Conservation (phyloP, 1,284 basidiomycete species). For the Thecaphora thlaspeos region DNA sequence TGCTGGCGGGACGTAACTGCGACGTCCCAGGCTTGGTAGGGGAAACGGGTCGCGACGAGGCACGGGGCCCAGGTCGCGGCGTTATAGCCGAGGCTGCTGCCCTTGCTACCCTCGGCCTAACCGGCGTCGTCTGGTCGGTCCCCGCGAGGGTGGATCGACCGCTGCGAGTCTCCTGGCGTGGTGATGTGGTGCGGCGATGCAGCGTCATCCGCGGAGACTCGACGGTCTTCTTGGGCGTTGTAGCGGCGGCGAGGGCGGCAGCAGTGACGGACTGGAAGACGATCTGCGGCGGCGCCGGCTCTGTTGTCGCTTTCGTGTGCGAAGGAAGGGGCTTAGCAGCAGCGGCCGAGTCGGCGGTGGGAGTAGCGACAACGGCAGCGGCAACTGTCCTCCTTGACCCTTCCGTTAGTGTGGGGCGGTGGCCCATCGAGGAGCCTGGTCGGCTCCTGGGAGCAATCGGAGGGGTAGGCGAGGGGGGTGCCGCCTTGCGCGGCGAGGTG, state of each 20-base stretch:
- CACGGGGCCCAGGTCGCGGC: constrained; percentile 23
- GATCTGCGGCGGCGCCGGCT: constrained; percentile 6
- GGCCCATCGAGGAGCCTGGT: too few species aligned
- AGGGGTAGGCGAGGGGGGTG: background rate
- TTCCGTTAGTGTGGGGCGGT: too few species aligned
- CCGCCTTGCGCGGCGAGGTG: constrained; percentile 26
- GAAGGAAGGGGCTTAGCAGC: background rate
- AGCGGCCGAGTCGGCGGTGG: too few species aligned
- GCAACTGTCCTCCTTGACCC: too few species aligned
- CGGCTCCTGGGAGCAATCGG: too few species aligned
- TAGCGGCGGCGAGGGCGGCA: too few species aligned
- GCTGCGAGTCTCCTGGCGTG: constrained; percentile 9
- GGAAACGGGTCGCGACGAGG: constrained; percentile 33
- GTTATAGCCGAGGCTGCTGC: constrained; percentile 23
- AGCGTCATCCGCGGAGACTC: constrained; percentile 14
- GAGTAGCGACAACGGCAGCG: too few species aligned
- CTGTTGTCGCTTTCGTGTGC: background rate
- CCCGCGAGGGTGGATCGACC: constrained; percentile 16
- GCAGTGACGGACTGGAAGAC: constrained; percentile 15
- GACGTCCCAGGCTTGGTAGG: constrained; percentile 16
- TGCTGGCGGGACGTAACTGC: constrained; percentile 17
- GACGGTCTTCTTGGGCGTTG: constrained; percentile 7
- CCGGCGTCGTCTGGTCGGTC: background rate
- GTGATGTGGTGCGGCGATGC: constrained; percentile 37
- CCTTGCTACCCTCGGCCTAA: background rate